These are phyloP conservation scores for Asterionellopsis glacialis DNA, from an alignment of 108 stramenopile species.

Conservation along the genomic window DNA sequence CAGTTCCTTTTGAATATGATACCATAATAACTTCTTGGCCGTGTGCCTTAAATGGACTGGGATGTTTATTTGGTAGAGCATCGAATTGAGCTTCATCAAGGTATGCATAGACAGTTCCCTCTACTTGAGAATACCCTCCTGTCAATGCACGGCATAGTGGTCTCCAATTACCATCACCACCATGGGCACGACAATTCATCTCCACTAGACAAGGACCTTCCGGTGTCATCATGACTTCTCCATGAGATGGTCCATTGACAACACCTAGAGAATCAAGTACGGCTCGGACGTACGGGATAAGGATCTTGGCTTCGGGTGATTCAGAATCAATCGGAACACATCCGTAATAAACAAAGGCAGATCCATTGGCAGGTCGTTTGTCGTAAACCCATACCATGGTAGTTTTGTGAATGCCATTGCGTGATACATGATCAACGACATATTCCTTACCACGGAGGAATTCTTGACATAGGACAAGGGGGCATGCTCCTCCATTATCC, in stretches of 20 bases:
- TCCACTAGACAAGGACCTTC: slow-evolving; percentile 91
- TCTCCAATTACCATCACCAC: slow-evolving; percentile 91
- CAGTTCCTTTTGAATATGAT: slow-evolving; percentile 60
- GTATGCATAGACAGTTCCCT: slow-evolving; percentile 75
- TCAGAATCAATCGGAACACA: slow-evolving; percentile 19
- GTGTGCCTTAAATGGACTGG: slow-evolving; percentile 64
- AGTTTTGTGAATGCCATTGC: slow-evolving; percentile 76
- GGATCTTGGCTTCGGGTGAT: slow-evolving; percentile 53
- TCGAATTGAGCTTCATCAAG: slow-evolving; percentile 61
- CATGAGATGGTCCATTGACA: slow-evolving; percentile 63
- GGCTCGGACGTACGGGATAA: slow-evolving; percentile 74
- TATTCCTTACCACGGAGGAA: slow-evolving; percentile 55
- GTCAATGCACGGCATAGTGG: slow-evolving; percentile 65
- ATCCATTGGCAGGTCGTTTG: slow-evolving; percentile 79
- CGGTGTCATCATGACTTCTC: slow-evolving; percentile 71
- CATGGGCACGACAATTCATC: slow-evolving; percentile 92
- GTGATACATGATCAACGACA: slow-evolving; percentile 74
- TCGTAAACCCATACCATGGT: slow-evolving; percentile 90
- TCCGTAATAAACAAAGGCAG: slow-evolving; percentile 85
- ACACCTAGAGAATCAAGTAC: slow-evolving; percentile 75
- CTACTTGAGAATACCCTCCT: slow-evolving; percentile 80
- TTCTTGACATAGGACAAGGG: slow-evolving; percentile 43
- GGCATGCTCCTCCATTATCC: slow-evolving; percentile 38
- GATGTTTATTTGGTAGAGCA: slow-evolving; percentile 47
- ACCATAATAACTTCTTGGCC: slow-evolving; percentile 71